Base-by-base conservation (phyloP, 1,139 yeast genomes). In the Barnettozyma hawaiiensis region DNA sequence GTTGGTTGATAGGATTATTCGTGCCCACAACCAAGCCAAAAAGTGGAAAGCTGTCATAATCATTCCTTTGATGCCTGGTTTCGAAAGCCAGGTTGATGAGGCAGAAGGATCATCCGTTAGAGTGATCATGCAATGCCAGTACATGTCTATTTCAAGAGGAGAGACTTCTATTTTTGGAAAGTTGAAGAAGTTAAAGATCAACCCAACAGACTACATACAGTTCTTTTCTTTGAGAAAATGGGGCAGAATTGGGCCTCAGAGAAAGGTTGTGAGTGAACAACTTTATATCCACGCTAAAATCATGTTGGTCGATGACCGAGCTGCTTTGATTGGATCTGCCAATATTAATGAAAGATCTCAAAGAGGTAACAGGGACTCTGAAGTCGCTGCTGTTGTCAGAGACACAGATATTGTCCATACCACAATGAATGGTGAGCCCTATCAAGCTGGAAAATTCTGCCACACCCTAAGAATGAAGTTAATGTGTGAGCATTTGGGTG, bases 51-150 rank as follows among this genome's bases (percentile, higher is more conserved):
- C 97, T 1, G 75, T 89, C 16, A 81, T 92, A 48, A 75, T 92
- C 6, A 87, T 94, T 48, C 99, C 99, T 3, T 70, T 94, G 53
- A 87, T 92, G 95, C 99, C 99, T 2, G 99, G 98, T 0, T 94
- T 94, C 61, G 95, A 86, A 58, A 82, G 96, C 15, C 87, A 89
- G 53, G 95, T 94, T 28, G 97, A 92, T 61, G 78, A 85, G 51
- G 85, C 95, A 7, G 97, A 89, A 53, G 98, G 97, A 6, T 84
- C 96, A 0, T 79, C 96, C 19, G 92, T 94, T 7, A 76, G 99
- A 55, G 85, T 92, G 27, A 94, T 94, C 54, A 90, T 92, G 95
- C 95, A 90, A 65, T 89, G 97, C 59, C 97, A 94, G 64, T 94
- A 79, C 62, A 81, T 85, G 78, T 83, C 96, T 2, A 94, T 94